Percentiles rank a stretch among this genome's conserved stretches.
Conservation (phyloP, 345 rosid genomes). For the Aurinia saxatilis region DNA sequence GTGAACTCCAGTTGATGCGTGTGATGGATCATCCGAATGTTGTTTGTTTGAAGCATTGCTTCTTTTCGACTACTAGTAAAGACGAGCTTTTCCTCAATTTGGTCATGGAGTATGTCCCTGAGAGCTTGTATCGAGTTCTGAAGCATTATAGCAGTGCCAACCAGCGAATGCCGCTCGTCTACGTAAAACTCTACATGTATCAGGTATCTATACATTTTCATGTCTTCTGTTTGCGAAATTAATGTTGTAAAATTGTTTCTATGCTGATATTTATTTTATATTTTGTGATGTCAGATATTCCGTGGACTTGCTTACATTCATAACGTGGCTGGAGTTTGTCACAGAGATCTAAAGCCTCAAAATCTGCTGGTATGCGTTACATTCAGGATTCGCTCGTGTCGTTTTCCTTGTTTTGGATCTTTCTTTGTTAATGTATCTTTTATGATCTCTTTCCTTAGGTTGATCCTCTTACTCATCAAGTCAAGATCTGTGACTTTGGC, state of each 20-base stretch:
- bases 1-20: constrained; percentile 75
- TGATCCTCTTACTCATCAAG: constrained; percentile 84
- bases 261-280: background rate
- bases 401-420: background rate
- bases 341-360: constrained; percentile 88
- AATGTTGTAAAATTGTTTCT: background rate
- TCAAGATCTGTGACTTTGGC: constrained; percentile 80
- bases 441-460: constrained; percentile 38
- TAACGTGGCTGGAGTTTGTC: constrained; percentile 76
- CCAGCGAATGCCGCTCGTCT: constrained; percentile 77
- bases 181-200: constrained; percentile 76
- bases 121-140: constrained; percentile 77
- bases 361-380: constrained; percentile 60
- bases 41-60: constrained; percentile 77
- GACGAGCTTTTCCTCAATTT: constrained; percentile 78
- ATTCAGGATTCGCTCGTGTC: background rate
- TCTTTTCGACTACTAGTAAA: constrained; percentile 77
- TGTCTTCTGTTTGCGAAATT: background rate
- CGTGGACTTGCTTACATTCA: constrained; percentile 83
- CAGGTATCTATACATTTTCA: constrained; percentile 40
- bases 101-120: constrained; percentile 91
- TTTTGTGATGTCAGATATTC: constrained; percentile 47
- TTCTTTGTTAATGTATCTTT: background rate
- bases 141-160: constrained; percentile 76
- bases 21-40: constrained; percentile 88